These are phyloP conservation scores for Lactifluus hygrophoroides DNA, from an alignment of 768 basidiomycete species.

Conservation along the genomic window DNA sequence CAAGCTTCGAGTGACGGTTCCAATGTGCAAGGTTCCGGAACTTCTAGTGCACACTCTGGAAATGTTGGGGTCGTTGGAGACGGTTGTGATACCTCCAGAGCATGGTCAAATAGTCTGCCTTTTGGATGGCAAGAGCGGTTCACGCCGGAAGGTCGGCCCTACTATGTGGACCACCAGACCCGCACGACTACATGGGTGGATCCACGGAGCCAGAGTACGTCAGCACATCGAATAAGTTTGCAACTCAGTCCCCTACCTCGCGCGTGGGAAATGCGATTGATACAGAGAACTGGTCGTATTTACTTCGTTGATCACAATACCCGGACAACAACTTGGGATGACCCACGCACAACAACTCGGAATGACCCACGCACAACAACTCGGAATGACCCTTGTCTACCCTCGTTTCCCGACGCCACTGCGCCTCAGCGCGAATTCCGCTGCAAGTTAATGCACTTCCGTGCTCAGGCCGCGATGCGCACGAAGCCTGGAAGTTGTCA, in stretches of 20 bases:
- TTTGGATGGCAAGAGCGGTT: conserved; percentile 99
- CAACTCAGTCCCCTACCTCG: conserved; percentile 95
- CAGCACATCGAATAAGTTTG: conserved; percentile 90
- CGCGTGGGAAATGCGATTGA: conserved; percentile 99
- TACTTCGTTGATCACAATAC: conserved; percentile 99
- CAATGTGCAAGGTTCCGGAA: conserved; percentile 51
- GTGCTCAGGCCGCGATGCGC: conserved; percentile 95
- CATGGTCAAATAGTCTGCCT: conserved; percentile 77
- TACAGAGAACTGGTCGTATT: no score
- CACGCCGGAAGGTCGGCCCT: conserved; percentile 97
- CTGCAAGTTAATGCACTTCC: conserved; percentile 98
- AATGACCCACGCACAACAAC: no score
- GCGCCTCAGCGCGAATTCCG: conserved; percentile 98
- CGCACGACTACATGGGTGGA: conserved; percentile 99
- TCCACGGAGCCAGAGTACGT: conserved; percentile 84
- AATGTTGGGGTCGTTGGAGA: no score
- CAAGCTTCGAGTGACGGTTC: conserved; percentile 42
- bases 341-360: no score
- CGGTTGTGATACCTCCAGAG: no score
- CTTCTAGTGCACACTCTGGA: no score
- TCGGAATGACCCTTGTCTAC: no score
- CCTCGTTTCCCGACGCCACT: no score
- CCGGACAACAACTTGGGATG: conserved; percentile 99
- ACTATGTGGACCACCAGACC: conserved; percentile 99
- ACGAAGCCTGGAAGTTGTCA: conserved; percentile 98